These are phyloP conservation scores for Plasmodium cynomolgi DNA, from an alignment of 169 alveolate genomes.

Conservation along the genomic window DNA sequence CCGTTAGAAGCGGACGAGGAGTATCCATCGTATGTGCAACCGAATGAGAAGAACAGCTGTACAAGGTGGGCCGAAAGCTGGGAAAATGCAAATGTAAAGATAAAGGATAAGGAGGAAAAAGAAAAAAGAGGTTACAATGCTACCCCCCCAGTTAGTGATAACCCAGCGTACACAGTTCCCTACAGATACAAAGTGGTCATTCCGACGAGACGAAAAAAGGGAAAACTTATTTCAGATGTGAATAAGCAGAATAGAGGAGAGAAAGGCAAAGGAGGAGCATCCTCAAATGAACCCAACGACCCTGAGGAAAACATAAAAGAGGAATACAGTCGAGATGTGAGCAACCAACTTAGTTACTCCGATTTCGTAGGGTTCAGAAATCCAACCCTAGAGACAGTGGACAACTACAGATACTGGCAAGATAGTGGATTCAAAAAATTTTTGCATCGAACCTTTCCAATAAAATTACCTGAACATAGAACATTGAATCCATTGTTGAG, in stretches of 20 bases:
- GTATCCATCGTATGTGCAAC: conserved; percentile 64
- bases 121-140: not conserved
- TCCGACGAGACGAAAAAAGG: conserved; percentile 20
- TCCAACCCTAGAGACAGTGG: conserved; percentile 88
- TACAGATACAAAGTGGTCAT: conserved; percentile 58
- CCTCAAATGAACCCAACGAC: not conserved
- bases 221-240: not conserved
- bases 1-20: conserved; percentile 35
- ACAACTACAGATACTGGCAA: conserved; percentile 87
- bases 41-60: conserved; percentile 8
- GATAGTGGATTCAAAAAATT: conserved; percentile 89
- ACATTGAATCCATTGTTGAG: conserved; percentile 87
- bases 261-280: not conserved
- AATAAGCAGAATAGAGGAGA: not conserved
- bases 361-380: conserved; percentile 84
- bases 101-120: not conserved
- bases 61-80: conserved; percentile 37
- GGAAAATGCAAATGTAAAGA: not conserved
- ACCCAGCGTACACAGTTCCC: conserved; percentile 73
- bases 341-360: conserved; percentile 69
- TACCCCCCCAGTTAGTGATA: conserved; percentile 10
- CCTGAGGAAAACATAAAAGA: conserved; percentile 39
- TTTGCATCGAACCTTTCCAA: conserved; percentile 87
- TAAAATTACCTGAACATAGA: conserved; percentile 83
- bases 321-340: conserved; percentile 82